phyloP scores from a whole-genome alignment of 1,139 yeast genomes.

The Yamadazyma atmosphaerica region DNA sequence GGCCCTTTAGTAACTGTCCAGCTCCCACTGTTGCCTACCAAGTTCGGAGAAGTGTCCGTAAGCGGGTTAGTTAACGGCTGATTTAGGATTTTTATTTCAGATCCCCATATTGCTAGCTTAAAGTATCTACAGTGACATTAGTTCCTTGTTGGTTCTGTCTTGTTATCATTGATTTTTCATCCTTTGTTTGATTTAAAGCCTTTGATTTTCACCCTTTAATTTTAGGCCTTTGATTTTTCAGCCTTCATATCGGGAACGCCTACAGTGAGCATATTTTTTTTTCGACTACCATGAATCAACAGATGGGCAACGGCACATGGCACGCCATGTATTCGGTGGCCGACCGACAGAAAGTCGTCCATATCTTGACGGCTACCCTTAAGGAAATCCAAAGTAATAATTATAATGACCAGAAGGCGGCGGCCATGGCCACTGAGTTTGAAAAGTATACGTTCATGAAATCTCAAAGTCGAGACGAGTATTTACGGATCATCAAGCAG shows the following conservation, averaged over 20 bases:
- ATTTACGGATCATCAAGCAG: slow-evolving; percentile 38
- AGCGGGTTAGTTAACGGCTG: too few relatives aligned
- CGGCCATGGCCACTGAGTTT: slow-evolving; percentile 45
- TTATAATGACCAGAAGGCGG: slow-evolving; percentile 40
- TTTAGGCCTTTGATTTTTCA: too few relatives aligned
- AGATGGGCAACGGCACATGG: slow-evolving; percentile 27
- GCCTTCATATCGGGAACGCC: not conserved
- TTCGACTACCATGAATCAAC: slow-evolving; percentile 3
- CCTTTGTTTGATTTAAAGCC: too few relatives aligned
- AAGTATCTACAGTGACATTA: too few relatives aligned
- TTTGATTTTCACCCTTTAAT: too few relatives aligned
- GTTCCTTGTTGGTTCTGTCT: too few relatives aligned
- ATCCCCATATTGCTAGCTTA: too few relatives aligned
- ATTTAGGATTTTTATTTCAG: too few relatives aligned
- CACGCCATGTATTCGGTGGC: slow-evolving; percentile 38
- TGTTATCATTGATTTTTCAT: too few relatives aligned
- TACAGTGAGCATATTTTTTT: slow-evolving; percentile 1
- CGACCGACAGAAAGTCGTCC: slow-evolving; percentile 47
- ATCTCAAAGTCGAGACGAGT: slow-evolving; percentile 41
- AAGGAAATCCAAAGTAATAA: slow-evolving; percentile 39
- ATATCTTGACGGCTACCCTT: slow-evolving; percentile 38
- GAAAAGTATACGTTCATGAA: slow-evolving; percentile 45
- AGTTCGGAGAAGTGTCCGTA: too few relatives aligned
- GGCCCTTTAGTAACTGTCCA: too few relatives aligned
- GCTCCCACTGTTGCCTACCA: too few relatives aligned